Evolutionary conservation across 208 protist genomes (phyloP).

Genomic region (Pavlovales sp.): DNA sequence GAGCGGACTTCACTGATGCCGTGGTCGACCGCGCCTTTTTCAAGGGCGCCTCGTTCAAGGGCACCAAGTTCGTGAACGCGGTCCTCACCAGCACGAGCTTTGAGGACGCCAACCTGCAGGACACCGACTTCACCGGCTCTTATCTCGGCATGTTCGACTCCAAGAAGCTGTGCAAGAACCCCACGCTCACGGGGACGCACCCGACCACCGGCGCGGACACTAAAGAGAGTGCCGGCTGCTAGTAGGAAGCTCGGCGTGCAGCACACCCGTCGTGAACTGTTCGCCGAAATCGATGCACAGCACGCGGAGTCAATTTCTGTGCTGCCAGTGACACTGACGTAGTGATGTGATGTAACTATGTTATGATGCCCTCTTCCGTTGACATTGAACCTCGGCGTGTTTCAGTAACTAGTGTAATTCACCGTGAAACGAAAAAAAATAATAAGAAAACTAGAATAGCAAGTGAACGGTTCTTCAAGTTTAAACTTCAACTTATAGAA

Average conservation of each 20-base stretch:
- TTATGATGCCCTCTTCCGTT: no score
- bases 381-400: no score
- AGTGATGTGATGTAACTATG: no score
- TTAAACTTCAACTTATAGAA: no score
- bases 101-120: slow-evolving; percentile 36
- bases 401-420: no score
- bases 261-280: no score
- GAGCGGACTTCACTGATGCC: slow-evolving; percentile 51
- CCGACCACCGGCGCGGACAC: slow-evolving; percentile 20
- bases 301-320: no score
- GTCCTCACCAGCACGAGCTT: slow-evolving; percentile 37
- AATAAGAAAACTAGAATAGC: no score
- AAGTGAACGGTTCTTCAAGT: no score
- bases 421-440: no score
- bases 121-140: slow-evolving; percentile 43
- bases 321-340: no score
- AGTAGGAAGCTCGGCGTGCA: not conserved
- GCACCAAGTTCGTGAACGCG: slow-evolving; percentile 35
- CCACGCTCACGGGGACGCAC: slow-evolving; percentile 47
- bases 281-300: no score
- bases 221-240: slow-evolving; percentile 4
- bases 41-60: slow-evolving; percentile 34
- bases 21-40: slow-evolving; percentile 46
- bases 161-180: slow-evolving; percentile 52
- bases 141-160: slow-evolving; percentile 47